Conservation (phyloP, 148 eudicot species). For the Camellia lanceoleosa region DNA sequence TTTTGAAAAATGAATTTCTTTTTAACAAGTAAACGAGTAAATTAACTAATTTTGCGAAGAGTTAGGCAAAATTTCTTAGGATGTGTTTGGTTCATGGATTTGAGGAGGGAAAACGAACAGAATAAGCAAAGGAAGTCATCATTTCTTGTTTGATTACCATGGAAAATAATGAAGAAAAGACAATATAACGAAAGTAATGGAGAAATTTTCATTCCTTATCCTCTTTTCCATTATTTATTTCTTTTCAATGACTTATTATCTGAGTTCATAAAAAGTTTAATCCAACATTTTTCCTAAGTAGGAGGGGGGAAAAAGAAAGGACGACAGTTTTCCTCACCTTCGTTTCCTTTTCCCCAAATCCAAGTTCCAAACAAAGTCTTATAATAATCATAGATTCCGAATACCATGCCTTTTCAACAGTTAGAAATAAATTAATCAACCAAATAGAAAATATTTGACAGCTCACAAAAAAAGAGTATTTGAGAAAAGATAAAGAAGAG, state of each 20-base stretch:
- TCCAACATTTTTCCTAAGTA: neutral
- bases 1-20: neutral
- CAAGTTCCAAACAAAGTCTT: neutral
- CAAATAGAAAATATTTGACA: neutral
- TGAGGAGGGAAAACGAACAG: neutral
- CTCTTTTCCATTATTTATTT: neutral
- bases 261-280: neutral
- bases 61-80: neutral
- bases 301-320: neutral
- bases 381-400: neutral
- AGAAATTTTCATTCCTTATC: neutral
- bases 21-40: too few species aligned
- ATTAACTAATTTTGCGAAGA: neutral
- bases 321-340: neutral
- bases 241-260: neutral
- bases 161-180: neutral
- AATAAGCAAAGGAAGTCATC: too few species aligned
- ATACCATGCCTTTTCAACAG: neutral
- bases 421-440: conserved; percentile 10
- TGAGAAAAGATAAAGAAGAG: neutral
- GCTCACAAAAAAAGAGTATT: too few species aligned
- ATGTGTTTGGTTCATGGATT: neutral
- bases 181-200: neutral
- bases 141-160: too few species aligned
- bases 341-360: neutral